These are phyloP conservation scores for Xylaria telfairii DNA, from an alignment of 495 filamentous ascomycete species.

Conservation along the genomic window DNA sequence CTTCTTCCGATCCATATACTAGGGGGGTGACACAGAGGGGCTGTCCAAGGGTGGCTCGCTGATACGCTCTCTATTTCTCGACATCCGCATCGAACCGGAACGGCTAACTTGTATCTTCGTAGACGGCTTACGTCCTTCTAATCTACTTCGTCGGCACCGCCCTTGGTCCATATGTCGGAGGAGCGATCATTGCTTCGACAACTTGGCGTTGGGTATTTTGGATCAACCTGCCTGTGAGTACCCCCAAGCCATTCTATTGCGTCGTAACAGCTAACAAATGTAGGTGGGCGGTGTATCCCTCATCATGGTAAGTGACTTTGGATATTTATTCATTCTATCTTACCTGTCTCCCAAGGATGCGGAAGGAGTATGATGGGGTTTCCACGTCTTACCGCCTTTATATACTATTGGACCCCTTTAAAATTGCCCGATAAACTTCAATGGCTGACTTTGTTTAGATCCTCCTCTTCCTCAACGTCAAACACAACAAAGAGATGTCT, in stretches of 20 bases:
- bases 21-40: neutral
- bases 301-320: neutral
- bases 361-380: too few species aligned
- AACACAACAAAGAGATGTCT: neutral
- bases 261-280: neutral
- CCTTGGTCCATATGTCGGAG: neutral
- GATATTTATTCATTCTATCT: too few species aligned
- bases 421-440: neutral
- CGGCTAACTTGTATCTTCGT: neutral
- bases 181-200: neutral
- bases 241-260: neutral
- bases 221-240: neutral
- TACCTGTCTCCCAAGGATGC: too few species aligned
- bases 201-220: constrained; percentile 7
- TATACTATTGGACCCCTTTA: too few species aligned
- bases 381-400: too few species aligned
- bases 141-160: neutral
- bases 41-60: too few species aligned
- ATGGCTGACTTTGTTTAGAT: neutral
- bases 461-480: neutral
- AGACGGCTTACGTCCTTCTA: neutral
- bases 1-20: too few species aligned
- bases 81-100: too few species aligned
- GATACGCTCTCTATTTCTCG: too few species aligned
- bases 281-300: neutral